These are phyloP conservation scores for Aristolochia fimbriata DNA, from an alignment of 164 flowering plant genomes.

Conservation along the genomic window DNA sequence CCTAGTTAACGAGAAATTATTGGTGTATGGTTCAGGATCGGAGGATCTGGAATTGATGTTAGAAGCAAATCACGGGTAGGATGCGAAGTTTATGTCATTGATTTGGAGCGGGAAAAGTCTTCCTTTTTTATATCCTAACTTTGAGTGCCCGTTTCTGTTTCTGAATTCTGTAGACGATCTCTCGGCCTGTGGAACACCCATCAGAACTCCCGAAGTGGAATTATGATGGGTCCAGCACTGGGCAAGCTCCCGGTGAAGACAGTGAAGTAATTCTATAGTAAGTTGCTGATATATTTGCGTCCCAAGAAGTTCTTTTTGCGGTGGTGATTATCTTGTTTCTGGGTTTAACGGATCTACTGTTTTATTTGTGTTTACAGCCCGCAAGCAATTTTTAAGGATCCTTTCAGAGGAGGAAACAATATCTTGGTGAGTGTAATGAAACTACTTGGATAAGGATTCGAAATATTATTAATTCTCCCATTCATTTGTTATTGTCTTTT, in stretches of 20 bases:
- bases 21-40: slow-evolving; percentile 23
- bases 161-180: slow-evolving; percentile 41
- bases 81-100: not conserved
- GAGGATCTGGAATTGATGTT: slow-evolving; percentile 37
- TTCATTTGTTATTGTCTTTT: not conserved
- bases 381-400: slow-evolving; percentile 94
- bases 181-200: slow-evolving; percentile 77
- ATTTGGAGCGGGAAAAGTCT: not conserved
- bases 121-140: not conserved
- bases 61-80: slow-evolving; percentile 42
- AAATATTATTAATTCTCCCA: not conserved
- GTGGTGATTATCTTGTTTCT: not conserved
- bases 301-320: not conserved
- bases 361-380: slow-evolving; percentile 40
- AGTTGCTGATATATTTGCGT: slow-evolving; percentile 14
- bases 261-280: slow-evolving; percentile 99
- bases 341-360: not conserved
- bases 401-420: slow-evolving; percentile 93
- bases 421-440: slow-evolving; percentile 56
- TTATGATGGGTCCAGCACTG: slow-evolving; percentile 98
- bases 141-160: not conserved
- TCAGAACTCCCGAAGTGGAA: slow-evolving; percentile 99
- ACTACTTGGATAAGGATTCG: not conserved
- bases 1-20: not conserved
- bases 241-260: slow-evolving; percentile 99